A percentile compares a stretch with the other conserved stretches of the same genome.
phyloP scores from a whole-genome alignment of 441 rosid genomes.

The Pelargonium exstipulatum region DNA sequence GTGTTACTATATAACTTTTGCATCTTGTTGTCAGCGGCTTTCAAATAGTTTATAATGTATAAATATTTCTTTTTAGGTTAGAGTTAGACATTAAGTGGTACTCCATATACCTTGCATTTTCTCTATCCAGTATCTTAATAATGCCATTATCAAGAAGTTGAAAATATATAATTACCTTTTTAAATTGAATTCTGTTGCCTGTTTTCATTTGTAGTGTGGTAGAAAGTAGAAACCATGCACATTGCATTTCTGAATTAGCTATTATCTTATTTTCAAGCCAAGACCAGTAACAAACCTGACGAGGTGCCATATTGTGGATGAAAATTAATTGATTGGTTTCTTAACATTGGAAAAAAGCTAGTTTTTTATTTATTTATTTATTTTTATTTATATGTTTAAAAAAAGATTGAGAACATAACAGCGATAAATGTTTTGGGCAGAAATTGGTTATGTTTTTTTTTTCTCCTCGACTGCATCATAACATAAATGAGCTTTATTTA shows the following conservation, averaged over 20 bases:
- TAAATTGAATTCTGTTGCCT: neutral
- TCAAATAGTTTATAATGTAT: neutral
- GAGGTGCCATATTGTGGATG: too few relatives aligned
- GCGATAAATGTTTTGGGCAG: too few relatives aligned
- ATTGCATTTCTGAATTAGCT: neutral
- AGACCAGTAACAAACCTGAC: too few relatives aligned
- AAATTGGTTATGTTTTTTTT: too few relatives aligned
- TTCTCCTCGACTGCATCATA: too few relatives aligned
- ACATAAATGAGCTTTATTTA: too few relatives aligned
- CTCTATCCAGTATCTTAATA: slow-evolving; percentile 4
- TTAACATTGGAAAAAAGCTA: too few relatives aligned
- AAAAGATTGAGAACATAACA: too few relatives aligned
- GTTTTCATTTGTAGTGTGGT: neutral
- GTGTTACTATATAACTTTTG: slow-evolving; percentile 21
- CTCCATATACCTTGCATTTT: neutral
- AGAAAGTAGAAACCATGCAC: neutral
- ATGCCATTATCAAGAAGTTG: neutral
- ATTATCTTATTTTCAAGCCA: neutral
- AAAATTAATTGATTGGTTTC: too few relatives aligned
- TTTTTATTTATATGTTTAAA: too few relatives aligned
- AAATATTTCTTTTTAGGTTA: neutral
- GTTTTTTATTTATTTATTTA: too few relatives aligned
- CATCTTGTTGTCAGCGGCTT: neutral
- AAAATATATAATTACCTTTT: neutral
- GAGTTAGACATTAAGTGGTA: neutral